phyloP scores from a whole-genome alignment of 495 filamentous ascomycete species.

The Saxophila tyrrhenica region DNA sequence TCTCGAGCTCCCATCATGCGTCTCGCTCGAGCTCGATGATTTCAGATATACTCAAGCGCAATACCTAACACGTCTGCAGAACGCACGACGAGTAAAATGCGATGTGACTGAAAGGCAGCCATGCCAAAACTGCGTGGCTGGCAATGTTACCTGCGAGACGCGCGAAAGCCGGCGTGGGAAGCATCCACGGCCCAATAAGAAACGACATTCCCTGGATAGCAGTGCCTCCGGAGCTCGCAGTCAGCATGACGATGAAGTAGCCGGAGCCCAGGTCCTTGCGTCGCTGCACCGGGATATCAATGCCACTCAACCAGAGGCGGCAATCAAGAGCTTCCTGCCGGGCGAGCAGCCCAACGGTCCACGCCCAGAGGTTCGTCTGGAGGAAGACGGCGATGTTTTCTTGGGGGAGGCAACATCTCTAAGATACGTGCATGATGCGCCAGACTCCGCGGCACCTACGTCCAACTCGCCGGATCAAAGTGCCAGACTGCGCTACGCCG shows the following conservation, averaged over 20 bases:
- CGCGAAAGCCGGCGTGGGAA: conserved; percentile 1
- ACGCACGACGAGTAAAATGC: conserved; percentile 1
- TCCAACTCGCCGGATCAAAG: not conserved
- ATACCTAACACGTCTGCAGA: not conserved
- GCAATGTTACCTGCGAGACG: not conserved
- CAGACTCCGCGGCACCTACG: not conserved
- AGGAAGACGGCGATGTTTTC: not conserved
- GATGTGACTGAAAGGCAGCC: not conserved
- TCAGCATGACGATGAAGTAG: not conserved
- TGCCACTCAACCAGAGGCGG: not conserved
- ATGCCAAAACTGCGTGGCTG: not conserved
- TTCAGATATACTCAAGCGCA: too few species aligned
- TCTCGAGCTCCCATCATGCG: too few species aligned
- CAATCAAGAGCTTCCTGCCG: not conserved
- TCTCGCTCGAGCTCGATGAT: not conserved
- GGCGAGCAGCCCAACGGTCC: not conserved
- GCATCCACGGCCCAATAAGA: not conserved
- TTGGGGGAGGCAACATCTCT: not conserved
- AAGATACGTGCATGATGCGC: not conserved
- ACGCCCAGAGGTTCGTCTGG: not conserved
- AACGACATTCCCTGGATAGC: not conserved
- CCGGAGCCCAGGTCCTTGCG: not conserved
- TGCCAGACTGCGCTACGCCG: not conserved
- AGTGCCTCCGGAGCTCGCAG: not conserved
- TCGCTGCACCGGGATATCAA: not conserved